Base-by-base conservation (phyloP, 1,284 basidiomycete genomes). In the Coniferiporia weirii region DNA sequence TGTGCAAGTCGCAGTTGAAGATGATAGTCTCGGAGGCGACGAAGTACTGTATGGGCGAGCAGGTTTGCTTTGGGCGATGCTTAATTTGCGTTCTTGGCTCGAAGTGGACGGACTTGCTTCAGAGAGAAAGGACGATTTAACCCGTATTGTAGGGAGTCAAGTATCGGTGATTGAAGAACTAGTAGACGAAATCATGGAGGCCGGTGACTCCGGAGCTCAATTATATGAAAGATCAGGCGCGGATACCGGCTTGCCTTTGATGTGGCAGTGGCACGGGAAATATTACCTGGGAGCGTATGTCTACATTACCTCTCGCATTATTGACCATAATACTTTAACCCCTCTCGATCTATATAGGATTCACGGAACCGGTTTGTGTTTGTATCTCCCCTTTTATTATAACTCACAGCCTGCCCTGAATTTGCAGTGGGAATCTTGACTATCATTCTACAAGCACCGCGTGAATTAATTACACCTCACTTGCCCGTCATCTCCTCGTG, bases 261-360 rank as follows among this genome's bases (percentile, higher is more conserved):
- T 61, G 56, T 61, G 60, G 60, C 9, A 44, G 19, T 61, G 60
- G 60, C 60, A 61, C 45, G 55, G 49, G 3, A 48, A 48, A 45
- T 48, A 52, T 51, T 61, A 61, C 35, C 55, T 61, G 13, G 60
- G 60, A 56, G 60, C 60, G 60, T 61, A 57, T 19, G 60, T 61
- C 35, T 40, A 40, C 15, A 40, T 40, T 40, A 12, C 19, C 15
- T 36, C 19, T 32, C n/a, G 1, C 3, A 32, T 22, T 6, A 2
- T 13, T n/a, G 8, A 35, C 3, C 20, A 20, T 54, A 15, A 9
- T 2, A 17, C 12, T 40, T 17, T 22, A 43, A 19, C 13, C 48
- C 4, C 49, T 38, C 8, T 38, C 4, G 10, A 32, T 59, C 51
- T 2, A 17, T 32, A 9, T 34, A 57, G 55, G 20, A 53, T 57